Conservation (phyloP, 2,329 filamentous ascomycete species). For the Epichloe aotearoae region DNA sequence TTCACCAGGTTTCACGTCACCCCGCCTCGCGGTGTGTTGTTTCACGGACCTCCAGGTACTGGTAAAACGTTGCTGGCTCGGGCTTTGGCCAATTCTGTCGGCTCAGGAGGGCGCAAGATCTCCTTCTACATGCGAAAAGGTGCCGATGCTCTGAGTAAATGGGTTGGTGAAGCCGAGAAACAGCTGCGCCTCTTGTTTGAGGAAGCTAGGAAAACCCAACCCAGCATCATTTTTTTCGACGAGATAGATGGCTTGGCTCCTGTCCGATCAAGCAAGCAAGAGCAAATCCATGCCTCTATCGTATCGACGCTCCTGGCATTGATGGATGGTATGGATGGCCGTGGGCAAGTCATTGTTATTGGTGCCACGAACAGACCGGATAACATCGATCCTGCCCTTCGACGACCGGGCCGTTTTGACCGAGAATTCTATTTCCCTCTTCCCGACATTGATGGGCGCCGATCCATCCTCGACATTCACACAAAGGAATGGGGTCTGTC, state of each 20-base stretch:
- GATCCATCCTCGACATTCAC: slow-evolving; percentile 86
- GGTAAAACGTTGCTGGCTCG: slow-evolving; percentile 95
- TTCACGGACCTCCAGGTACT: slow-evolving; percentile 92
- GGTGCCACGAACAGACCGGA: slow-evolving; percentile 96
- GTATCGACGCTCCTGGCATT: slow-evolving; percentile 85
- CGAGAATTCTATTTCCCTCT: slow-evolving; percentile 96
- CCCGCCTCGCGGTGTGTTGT: slow-evolving; percentile 85
- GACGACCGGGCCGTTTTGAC: slow-evolving; percentile 88
- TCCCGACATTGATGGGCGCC: slow-evolving; percentile 66
- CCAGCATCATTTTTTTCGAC: slow-evolving; percentile 98
- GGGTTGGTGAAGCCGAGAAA: slow-evolving; percentile 96
- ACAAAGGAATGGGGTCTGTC: slow-evolving; percentile 86
- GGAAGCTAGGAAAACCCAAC: slow-evolving; percentile 87
- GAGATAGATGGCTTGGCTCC: slow-evolving; percentile 96
- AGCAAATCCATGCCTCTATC: slow-evolving; percentile 97
- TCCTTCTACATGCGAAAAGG: slow-evolving; percentile 99
- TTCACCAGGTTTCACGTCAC: slow-evolving; percentile 87
- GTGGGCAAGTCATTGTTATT: slow-evolving; percentile 95
- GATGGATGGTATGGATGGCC: slow-evolving; percentile 98
- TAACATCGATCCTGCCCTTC: slow-evolving; percentile 90
- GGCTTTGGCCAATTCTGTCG: slow-evolving; percentile 82
- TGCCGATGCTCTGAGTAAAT: slow-evolving; percentile 93
- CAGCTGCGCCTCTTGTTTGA: slow-evolving; percentile 90
- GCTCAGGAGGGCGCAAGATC: slow-evolving; percentile 80
- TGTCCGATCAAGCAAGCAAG: slow-evolving; percentile 92